Conservation (phyloP, 2,329 filamentous ascomycete species). For the Ophiostoma tasmaniense region DNA sequence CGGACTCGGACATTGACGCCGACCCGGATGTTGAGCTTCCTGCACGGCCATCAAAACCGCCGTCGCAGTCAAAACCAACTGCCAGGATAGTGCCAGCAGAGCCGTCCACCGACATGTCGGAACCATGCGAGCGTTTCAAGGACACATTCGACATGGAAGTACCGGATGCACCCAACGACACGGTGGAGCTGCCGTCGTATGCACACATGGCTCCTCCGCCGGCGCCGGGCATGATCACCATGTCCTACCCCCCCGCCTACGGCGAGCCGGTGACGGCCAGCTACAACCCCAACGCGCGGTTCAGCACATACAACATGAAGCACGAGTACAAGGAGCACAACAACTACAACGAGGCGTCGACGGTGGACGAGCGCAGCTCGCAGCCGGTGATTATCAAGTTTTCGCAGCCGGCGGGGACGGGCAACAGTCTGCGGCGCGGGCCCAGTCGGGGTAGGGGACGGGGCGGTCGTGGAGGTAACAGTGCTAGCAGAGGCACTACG, state of each 20-base stretch:
- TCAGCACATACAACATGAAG: conserved; percentile 3
- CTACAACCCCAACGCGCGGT: conserved; percentile 5
- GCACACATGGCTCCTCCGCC: background rate
- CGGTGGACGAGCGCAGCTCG: background rate
- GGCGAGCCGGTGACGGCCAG: conserved; percentile 6
- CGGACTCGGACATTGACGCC: background rate
- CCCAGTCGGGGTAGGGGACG: conserved; percentile 6
- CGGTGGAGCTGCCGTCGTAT: background rate
- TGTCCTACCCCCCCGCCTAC: conserved; percentile 4
- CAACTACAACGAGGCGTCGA: background rate
- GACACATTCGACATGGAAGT: background rate
- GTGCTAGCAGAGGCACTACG: background rate
- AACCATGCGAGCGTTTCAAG: background rate
- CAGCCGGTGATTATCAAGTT: conserved; percentile 2
- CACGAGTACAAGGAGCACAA: conserved; percentile 6
- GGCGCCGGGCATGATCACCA: background rate
- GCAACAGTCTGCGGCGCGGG: conserved; percentile 10
- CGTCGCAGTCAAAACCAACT: too few relatives aligned
- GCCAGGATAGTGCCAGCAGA: too few relatives aligned
- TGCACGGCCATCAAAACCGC: background rate
- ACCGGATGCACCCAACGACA: background rate
- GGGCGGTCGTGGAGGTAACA: background rate
- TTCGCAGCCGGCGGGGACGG: conserved; percentile 13
- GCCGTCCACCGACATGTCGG: conserved; percentile 1
- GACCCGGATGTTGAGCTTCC: background rate